Conservation (phyloP, 2,329 filamentous ascomycete species). For the Phoma herbarum region DNA sequence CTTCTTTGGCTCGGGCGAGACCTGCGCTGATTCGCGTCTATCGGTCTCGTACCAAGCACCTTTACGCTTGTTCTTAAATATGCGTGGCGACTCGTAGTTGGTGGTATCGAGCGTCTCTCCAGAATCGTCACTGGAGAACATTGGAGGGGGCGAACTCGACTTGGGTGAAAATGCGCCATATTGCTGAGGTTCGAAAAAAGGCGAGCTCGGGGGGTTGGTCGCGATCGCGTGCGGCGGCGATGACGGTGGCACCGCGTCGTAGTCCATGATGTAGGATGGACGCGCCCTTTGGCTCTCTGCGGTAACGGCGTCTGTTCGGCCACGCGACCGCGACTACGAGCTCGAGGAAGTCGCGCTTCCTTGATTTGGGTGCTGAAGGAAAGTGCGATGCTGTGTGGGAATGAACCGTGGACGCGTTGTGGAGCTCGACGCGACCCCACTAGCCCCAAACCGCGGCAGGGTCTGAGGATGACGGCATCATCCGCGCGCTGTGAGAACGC, state of each 20-base stretch:
- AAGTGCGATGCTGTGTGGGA: slow-evolving; percentile 6
- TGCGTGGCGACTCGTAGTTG: slow-evolving; percentile 46
- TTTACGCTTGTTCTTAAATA: slow-evolving; percentile 45
- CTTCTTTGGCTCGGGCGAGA: slow-evolving; percentile 35
- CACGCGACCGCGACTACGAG: slow-evolving; percentile 14
- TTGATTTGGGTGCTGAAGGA: slow-evolving; percentile 11
- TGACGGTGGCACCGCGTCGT: slow-evolving; percentile 33
- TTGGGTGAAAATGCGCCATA: slow-evolving; percentile 35
- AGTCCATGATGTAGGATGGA: slow-evolving; percentile 30
- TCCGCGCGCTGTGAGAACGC: slow-evolving; percentile 24
- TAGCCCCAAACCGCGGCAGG: slow-evolving; percentile 11
- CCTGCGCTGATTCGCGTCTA: slow-evolving; percentile 26
- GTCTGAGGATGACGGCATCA: slow-evolving; percentile 16
- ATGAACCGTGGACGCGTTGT: slow-evolving; percentile 16
- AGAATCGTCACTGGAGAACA: slow-evolving; percentile 48
- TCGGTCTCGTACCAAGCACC: slow-evolving; percentile 43
- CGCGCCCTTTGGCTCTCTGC: background rate
- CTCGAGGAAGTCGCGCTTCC: background rate
- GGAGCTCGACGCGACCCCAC: slow-evolving; percentile 19
- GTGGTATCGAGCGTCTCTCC: slow-evolving; percentile 39
- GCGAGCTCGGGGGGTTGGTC: slow-evolving; percentile 33
- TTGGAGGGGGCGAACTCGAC: slow-evolving; percentile 43
- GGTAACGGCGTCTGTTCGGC: background rate
- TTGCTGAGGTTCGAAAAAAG: slow-evolving; percentile 34
- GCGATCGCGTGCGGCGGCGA: slow-evolving; percentile 37